Evolutionary conservation across 139 green algal genomes (phyloP).

Genomic region (Ettlia oleoabundans): DNA sequence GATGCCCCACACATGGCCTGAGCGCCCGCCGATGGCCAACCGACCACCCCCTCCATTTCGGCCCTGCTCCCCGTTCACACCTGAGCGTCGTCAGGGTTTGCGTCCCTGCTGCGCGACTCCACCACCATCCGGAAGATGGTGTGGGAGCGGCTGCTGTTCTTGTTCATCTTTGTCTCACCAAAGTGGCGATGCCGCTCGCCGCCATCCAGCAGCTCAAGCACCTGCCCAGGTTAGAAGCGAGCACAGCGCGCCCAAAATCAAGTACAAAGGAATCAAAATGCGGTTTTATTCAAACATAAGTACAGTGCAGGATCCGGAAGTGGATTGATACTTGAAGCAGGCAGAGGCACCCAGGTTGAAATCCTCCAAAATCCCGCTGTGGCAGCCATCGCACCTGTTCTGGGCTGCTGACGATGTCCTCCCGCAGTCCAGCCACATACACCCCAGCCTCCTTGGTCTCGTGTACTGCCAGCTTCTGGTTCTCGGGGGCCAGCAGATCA

Average conservation of each 20-base stretch:
- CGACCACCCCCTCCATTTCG: no score
- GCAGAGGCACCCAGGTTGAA: background rate
- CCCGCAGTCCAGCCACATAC: slow-evolving; percentile 91
- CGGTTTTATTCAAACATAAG: no score
- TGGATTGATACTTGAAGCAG: no score
- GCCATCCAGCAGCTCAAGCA: slow-evolving; percentile 80
- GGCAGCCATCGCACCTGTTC: slow-evolving; percentile 67
- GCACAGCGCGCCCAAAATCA: background rate
- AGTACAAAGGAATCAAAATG: background rate
- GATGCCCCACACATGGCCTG: no score
- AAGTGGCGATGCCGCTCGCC: slow-evolving; percentile 86
- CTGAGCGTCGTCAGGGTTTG: slow-evolving; percentile 30
- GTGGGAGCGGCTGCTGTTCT: slow-evolving; percentile 85
- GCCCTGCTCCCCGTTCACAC: slow-evolving; percentile 15
- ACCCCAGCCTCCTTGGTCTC: slow-evolving; percentile 85
- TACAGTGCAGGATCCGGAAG: no score
- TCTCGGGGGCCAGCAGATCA: slow-evolving; percentile 87
- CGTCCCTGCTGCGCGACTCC: slow-evolving; percentile 66
- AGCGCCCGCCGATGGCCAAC: no score
- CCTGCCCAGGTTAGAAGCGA: slow-evolving; percentile 43
- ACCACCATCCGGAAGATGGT: slow-evolving; percentile 98
- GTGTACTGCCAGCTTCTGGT: slow-evolving; percentile 79
- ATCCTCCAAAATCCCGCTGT: background rate
- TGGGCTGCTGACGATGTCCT: slow-evolving; percentile 90
- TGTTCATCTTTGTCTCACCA: slow-evolving; percentile 98